Base-by-base conservation (phyloP, 2,329 filamentous ascomycete species). In the Phialocephala sp. region DNA sequence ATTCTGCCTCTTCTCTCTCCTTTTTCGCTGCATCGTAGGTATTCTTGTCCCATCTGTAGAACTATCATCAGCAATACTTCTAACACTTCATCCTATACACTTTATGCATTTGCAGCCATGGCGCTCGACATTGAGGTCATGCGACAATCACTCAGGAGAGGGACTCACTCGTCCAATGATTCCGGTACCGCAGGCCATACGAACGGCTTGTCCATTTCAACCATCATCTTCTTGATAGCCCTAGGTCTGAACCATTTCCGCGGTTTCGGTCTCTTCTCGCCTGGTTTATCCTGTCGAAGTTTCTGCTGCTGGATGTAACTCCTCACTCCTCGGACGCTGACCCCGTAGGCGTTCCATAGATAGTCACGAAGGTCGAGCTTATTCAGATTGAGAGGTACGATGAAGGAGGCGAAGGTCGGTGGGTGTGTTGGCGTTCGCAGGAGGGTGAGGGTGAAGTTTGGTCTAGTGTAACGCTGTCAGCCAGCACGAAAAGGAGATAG, bases 341-440 rank as follows among this genome's bases (percentile, higher is more conserved):
- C 89, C 67, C 86, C 84, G 84, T 99, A 99, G 52, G 87, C 86
- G 78, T 97, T 89, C 82, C 87, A 91, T 68, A 99, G 89, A 82
- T 98, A 99, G 82, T 97, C 94, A 79, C 93, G 92, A 50, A 99
- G 82, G 78, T 99, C 95, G 79, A 98, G 90, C 82, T 99, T 99
- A 84, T 93, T 97, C 84, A 97, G 93, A 73, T 87, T 89, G 73
- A 98, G 85, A 12, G 95, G 95, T 37, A 97, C 94, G 75, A 90
- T 85, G 87, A 99, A 99, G 74, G 89, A 90, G 69, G 94, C 95
- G 77, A 92, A 93, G 77, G 89, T 90, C 22, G 94, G 88, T 8
- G 92, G 89, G 62, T 91, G 86, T 71, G 86, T 84, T 36, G 88
- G 87, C 65, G 89, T 90, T 72, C 89, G 90, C 73, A 97, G 83